phyloP scores from a whole-genome alignment of 805 yeast genomes.

The Brettanomyces custersianus region DNA sequence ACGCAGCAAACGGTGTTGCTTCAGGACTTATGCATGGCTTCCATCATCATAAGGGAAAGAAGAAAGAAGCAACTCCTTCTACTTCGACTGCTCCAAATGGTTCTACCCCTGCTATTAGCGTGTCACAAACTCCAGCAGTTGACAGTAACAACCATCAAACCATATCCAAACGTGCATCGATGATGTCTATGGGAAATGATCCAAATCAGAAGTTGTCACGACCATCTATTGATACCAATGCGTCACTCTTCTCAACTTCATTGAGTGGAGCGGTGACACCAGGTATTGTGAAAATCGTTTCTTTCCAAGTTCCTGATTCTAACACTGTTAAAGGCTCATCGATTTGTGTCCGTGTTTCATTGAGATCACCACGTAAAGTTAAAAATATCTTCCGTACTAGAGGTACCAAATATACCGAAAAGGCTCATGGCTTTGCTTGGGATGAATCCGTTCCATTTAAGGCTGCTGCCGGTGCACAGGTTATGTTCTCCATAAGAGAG shows the following conservation, averaged over 20 bases:
- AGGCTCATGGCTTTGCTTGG: slow-evolving; percentile 39
- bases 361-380: slow-evolving; percentile 29
- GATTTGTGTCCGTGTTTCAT: slow-evolving; percentile 45
- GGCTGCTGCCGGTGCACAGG: slow-evolving; percentile 50
- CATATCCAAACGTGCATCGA: no score
- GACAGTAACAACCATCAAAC: no score
- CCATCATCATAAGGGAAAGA: background rate
- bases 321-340: slow-evolving; percentile 6
- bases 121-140: no score
- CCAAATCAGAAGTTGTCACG: no score
- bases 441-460: slow-evolving; percentile 61
- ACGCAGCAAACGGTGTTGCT: slow-evolving; percentile 11
- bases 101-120: slow-evolving; percentile 17
- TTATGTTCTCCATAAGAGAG: slow-evolving; percentile 53
- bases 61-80: background rate
- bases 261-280: slow-evolving; percentile 33
- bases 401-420: slow-evolving; percentile 36
- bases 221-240: slow-evolving; percentile 13
- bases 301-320: slow-evolving; percentile 16
- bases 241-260: slow-evolving; percentile 28
- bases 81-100: background rate
- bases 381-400: slow-evolving; percentile 63
- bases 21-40: background rate
- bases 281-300: slow-evolving; percentile 46
- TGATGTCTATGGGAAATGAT: no score